These are phyloP conservation scores for Jimgerdemannia lactiflua DNA, from an alignment of 192 early-diverging fungal genomes.

Conservation along the genomic window DNA sequence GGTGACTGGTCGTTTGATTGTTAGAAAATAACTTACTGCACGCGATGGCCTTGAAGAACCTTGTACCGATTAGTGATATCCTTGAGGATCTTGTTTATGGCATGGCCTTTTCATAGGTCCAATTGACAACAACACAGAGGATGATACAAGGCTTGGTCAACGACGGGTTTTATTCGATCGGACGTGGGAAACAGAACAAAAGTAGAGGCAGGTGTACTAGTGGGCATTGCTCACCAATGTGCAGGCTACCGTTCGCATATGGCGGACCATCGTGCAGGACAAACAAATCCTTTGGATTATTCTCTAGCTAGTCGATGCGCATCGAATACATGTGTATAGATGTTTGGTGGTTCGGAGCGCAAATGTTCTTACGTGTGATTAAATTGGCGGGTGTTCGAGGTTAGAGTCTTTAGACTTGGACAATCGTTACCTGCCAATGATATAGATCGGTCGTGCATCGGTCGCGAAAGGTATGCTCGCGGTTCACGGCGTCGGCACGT, in stretches of 20 bases:
- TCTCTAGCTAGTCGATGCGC: conserved; percentile 34
- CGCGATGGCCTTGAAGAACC: conserved; percentile 65
- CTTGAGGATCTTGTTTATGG: conserved; percentile 81
- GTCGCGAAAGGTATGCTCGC: conserved; percentile 57
- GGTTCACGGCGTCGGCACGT: conserved; percentile 55
- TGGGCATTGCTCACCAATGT: conserved; percentile 43
- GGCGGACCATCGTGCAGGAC: conserved; percentile 81
- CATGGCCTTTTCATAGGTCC: conserved; percentile 44
- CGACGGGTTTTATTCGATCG: background rate
- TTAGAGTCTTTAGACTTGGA: too few species aligned
- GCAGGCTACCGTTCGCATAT: conserved; percentile 75
- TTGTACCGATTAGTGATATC: conserved; percentile 76
- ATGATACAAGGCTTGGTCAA: too few species aligned
- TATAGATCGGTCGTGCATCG: conserved; percentile 66
- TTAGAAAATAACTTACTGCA: conserved; percentile 39
- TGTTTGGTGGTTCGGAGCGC: too few species aligned
- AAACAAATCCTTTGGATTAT: conserved; percentile 67
- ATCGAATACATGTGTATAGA: background rate
- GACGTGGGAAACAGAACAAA: background rate
- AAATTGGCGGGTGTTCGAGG: too few species aligned
- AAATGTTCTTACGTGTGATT: too few species aligned
- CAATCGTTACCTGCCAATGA: conserved; percentile 59
- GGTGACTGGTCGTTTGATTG: too few species aligned
- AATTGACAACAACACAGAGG: background rate
- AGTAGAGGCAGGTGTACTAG: too few species aligned